A percentile compares a stretch with the other conserved stretches of the same genome.
Evolutionary conservation across 2,329 filamentous ascomycete genomes (phyloP).

Genomic region (Claviceps arundinis): DNA sequence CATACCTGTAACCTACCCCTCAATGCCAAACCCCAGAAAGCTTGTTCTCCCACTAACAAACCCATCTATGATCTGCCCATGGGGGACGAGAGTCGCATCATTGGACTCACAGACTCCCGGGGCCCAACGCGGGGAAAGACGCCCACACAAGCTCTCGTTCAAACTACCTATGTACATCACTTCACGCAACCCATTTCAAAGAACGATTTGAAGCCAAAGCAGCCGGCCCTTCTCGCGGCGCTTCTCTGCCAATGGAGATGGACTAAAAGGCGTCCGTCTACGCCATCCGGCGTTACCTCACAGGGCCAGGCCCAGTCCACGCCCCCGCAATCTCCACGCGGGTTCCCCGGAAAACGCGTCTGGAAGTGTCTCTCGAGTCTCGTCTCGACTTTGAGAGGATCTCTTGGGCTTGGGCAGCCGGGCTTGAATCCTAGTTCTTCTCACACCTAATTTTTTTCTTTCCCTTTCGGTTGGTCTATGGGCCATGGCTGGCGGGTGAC

Average conservation of each 20-base stretch:
- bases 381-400: background rate
- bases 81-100: too few relatives aligned
- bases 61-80: too few relatives aligned
- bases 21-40: too few relatives aligned
- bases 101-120: too few relatives aligned
- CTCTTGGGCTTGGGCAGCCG: background rate
- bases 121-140: too few relatives aligned
- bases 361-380: background rate
- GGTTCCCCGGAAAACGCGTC: slow-evolving; percentile 18
- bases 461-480: background rate
- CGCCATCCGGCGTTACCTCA: slow-evolving; percentile 19
- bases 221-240: slow-evolving; percentile 22
- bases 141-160: too few relatives aligned
- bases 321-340: slow-evolving; percentile 8
- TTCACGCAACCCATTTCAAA: background rate
- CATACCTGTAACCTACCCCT: too few relatives aligned
- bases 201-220: background rate
- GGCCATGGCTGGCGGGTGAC: background rate
- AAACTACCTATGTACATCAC: background rate
- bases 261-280: slow-evolving; percentile 3
- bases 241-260: slow-evolving; percentile 15
- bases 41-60: too few relatives aligned
- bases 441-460: background rate
- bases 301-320: slow-evolving; percentile 11
- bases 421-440: background rate